Evolutionary conservation across 75 land plant species (phyloP).

Genomic region (Pseudotsuga menziesii): DNA sequence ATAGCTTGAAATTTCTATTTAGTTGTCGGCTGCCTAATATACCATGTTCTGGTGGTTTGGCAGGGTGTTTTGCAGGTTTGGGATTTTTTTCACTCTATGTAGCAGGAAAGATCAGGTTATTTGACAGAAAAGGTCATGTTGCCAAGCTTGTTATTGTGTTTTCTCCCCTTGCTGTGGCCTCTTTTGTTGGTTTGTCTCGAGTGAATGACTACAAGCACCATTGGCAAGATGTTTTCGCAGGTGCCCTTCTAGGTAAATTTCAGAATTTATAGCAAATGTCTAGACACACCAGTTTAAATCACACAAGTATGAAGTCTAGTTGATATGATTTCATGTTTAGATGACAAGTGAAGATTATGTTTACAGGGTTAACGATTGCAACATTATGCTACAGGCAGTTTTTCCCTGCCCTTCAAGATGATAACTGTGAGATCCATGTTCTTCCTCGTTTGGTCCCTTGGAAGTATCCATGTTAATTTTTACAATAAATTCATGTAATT

Average conservation of each 20-base stretch:
- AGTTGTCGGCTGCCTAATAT: not conserved
- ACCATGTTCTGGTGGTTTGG: not conserved
- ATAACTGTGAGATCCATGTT: conserved; percentile 3
- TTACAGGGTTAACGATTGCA: conserved; percentile 29
- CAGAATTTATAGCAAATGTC: not conserved
- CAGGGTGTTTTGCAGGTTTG: conserved; percentile 93
- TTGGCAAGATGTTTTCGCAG: conserved; percentile 88
- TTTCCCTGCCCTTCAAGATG: conserved; percentile 28
- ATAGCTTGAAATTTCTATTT: no score
- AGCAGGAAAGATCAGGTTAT: conserved; percentile 71
- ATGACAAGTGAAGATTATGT: not conserved
- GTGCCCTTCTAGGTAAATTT: conserved; percentile 60
- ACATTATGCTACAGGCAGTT: conserved; percentile 37
- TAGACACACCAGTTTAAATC: not conserved
- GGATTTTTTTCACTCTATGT: conserved; percentile 70
- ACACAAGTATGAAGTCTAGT: not conserved
- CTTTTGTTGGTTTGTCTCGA: conserved; percentile 76
- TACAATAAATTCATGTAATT: not conserved
- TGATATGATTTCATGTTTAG: not conserved
- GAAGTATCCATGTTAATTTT: not conserved
- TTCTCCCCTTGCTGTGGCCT: conserved; percentile 57
- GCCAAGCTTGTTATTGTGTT: conserved; percentile 69
- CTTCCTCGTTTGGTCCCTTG: not conserved
- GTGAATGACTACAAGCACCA: conserved; percentile 95
- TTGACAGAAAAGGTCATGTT: conserved; percentile 75